Evolutionary conservation across 2,329 filamentous ascomycete species (phyloP).

Genomic region (Pseudogymnoascus sp.): DNA sequence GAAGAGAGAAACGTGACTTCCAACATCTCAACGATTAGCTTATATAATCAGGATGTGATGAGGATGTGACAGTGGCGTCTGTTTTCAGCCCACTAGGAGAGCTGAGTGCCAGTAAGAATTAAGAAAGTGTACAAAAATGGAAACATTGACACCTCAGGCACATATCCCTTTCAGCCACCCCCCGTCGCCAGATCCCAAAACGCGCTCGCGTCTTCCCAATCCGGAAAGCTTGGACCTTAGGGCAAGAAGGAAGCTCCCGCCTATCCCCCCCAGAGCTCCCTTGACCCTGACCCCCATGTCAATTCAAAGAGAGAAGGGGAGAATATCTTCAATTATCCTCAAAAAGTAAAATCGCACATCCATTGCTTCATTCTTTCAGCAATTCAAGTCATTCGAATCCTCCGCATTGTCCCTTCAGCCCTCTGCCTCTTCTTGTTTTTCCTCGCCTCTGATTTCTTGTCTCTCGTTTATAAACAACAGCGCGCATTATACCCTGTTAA

Average conservation of each 20-base stretch:
- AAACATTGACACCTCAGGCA: not conserved
- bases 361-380: not conserved
- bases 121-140: no score
- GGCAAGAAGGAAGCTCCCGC: not conserved
- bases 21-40: no score
- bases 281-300: not conserved
- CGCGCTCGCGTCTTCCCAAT: not conserved
- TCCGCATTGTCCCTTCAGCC: not conserved
- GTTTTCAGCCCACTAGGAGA: not conserved
- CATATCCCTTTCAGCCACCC: not conserved
- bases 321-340: not conserved
- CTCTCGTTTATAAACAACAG: conserved; percentile 2
- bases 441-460: not conserved
- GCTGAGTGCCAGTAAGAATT: not conserved
- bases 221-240: not conserved
- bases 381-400: not conserved
- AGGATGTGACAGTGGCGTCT: not conserved
- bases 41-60: not conserved
- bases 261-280: not conserved
- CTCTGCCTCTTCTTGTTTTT: conserved; percentile 1
- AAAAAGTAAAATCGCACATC: not conserved
- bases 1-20: not conserved
- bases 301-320: not conserved
- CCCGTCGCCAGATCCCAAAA: not conserved
- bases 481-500: not conserved